A percentile compares a stretch with the other conserved stretches of the same genome.
Conservation (phyloP, 345 rosid species). For the Acer campestre region DNA sequence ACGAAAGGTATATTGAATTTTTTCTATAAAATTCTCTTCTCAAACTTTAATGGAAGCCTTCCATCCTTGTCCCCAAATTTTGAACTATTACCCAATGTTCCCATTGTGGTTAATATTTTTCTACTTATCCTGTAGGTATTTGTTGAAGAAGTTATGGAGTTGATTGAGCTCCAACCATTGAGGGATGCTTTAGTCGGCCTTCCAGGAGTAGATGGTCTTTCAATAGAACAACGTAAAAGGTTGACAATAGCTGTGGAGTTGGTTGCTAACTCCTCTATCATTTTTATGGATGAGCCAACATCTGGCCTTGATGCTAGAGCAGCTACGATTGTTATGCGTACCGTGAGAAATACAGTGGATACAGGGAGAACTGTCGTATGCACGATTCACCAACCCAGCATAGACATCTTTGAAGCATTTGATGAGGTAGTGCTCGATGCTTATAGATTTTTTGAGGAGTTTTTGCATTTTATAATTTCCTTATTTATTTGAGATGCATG, state of each 20-base stretch:
- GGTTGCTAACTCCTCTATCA: constrained; percentile 90
- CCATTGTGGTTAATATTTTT: neutral
- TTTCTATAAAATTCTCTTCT: neutral
- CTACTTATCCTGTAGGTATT: constrained; percentile 52
- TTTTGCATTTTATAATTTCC: neutral
- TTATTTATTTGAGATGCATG: neutral
- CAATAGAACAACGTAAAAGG: constrained; percentile 92
- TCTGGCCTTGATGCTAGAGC: constrained; percentile 98
- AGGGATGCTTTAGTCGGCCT: constrained; percentile 82
- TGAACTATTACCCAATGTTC: neutral
- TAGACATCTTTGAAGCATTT: constrained; percentile 88
- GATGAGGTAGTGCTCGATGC: constrained; percentile 66
- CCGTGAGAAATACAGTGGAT: constrained; percentile 90
- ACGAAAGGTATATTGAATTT: constrained; percentile 49
- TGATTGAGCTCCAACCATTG: constrained; percentile 76
- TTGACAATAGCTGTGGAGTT: constrained; percentile 96
- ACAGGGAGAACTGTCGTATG: constrained; percentile 95
- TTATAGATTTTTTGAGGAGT: neutral
- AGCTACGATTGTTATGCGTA: constrained; percentile 94
- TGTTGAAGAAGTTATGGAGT: constrained; percentile 92
- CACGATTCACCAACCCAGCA: constrained; percentile 97
- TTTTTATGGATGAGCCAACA: constrained; percentile 97
- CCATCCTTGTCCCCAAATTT: neutral
- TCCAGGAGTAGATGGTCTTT: constrained; percentile 82
- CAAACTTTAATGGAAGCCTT: neutral